A percentile compares a stretch with the other conserved stretches of the same genome.
Conservation (phyloP, 257 asterid genomes). For the Penstemon barbatus region DNA sequence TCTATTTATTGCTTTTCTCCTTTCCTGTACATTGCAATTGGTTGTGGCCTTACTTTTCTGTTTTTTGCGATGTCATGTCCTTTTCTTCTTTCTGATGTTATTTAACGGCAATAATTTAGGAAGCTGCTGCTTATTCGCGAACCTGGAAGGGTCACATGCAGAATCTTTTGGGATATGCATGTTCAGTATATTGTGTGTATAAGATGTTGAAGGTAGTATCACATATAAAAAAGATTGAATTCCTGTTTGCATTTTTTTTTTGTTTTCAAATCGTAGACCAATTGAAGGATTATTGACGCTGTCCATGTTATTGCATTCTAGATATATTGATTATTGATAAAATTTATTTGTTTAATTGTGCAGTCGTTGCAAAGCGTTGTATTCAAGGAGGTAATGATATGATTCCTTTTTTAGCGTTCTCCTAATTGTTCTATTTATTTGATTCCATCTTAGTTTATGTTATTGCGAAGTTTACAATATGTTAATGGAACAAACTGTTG, state of each 20-base stretch:
- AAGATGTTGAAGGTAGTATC: conserved; percentile 83
- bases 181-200: conserved; percentile 91
- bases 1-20: conserved; percentile 30
- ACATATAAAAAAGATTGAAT: conserved; percentile 3
- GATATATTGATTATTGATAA: conserved; percentile 29
- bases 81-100: conserved; percentile 24
- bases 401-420: conserved; percentile 17
- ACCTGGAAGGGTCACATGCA: conserved; percentile 99
- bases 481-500: conserved; percentile 30
- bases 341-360: conserved; percentile 36
- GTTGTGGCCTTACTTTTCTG: conserved; percentile 17
- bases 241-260: background rate
- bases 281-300: conserved; percentile 1
- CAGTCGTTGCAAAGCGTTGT: conserved; percentile 98
- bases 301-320: background rate
- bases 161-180: conserved; percentile 93
- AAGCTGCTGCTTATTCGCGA: conserved; percentile 99
- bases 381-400: conserved; percentile 80
- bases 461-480: conserved; percentile 17
- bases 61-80: conserved; percentile 11
- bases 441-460: conserved; percentile 20
- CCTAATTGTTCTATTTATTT: conserved; percentile 16
- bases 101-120: conserved; percentile 48
- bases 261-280: conserved; percentile 15
- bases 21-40: conserved; percentile 23